Conservation (phyloP, 495 filamentous ascomycete genomes). For the Podospora conica region DNA sequence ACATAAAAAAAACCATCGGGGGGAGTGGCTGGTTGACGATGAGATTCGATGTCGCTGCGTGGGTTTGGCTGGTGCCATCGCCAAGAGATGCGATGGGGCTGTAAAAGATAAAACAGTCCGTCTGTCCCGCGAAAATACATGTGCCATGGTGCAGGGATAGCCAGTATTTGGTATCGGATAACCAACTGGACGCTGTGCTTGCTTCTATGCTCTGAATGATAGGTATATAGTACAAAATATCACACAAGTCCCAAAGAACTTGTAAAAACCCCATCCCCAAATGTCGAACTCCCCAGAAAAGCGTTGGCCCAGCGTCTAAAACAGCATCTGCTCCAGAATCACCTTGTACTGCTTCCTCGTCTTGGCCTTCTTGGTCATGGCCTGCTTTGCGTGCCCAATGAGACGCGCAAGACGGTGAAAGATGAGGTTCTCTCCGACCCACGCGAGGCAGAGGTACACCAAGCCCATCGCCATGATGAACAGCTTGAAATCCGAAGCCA, state of each 20-base stretch:
- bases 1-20: not conserved
- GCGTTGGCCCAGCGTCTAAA: not conserved
- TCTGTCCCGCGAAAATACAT: not conserved
- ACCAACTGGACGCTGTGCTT: not conserved
- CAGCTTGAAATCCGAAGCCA: slow-evolving; percentile 63
- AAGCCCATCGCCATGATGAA: slow-evolving; percentile 64
- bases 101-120: not conserved
- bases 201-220: not conserved
- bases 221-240: not conserved
- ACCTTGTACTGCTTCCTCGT: slow-evolving; percentile 84
- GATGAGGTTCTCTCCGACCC: slow-evolving; percentile 60
- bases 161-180: not conserved
- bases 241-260: not conserved
- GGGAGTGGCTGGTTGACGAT: not conserved
- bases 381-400: slow-evolving; percentile 53
- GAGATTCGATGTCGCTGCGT: not conserved
- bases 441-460: slow-evolving; percentile 59
- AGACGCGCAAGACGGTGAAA: slow-evolving; percentile 65
- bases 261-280: not conserved
- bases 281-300: not conserved
- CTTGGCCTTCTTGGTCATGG: slow-evolving; percentile 56
- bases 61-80: not conserved
- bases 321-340: slow-evolving; percentile 65
- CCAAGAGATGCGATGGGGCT: not conserved
- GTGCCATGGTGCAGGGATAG: not conserved